Evolutionary conservation across 106 monocot genomes (phyloP), one percentile per base, ranked within the genome.

Genomic region (Dendrobium huoshanense): DNA sequence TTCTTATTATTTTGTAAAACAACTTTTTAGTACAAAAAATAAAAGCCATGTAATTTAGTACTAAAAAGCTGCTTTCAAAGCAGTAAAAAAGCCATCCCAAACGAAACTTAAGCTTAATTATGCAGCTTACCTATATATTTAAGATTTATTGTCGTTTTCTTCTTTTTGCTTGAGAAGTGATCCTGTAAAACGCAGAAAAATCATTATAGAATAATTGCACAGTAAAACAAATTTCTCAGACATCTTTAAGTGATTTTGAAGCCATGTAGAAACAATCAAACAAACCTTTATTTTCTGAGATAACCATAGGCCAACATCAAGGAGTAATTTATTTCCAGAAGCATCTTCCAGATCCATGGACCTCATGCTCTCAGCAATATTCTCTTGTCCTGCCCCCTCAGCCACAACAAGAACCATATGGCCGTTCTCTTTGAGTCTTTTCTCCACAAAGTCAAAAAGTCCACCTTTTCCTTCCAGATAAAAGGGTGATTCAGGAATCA

Each of bases 351-450:
- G 77, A 41, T 87, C 80, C 70, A 70, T 82, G 45, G 85, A 81
- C 33, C 78, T 64, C 83, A 83, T 82, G 41, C 80, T 80, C 85
- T 89, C 80, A 11, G 80, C 77, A 56, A 89, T 85, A 75, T 87
- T 70, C 20, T 84, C 80, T 48, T 89, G 89, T 40, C 89, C 89
- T 9, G 89, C 89, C 40, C 89, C 89, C 80, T 89, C 89, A 20
- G 89, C 89, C 72, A 89, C 87, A 77, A 89, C 89, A 65, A 89
- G 73, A 77, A 89, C 89, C 89, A 89, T 87, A 73, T 89, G 89
- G 22, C 89, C 89, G 10, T 81, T 82, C 55, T 89, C 89, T 75
- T 87, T 89, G 47, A 89, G 81, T 7, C 84, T 75, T 43, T 82
- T 89, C 54, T 87, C 89, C 15, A 89, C 67, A 68, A 80, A 87